Evolutionary conservation across 192 early-diverging fungal genomes (phyloP), one percentile per base, ranked within the genome.

Genomic region (Pilaira anomala): DNA sequence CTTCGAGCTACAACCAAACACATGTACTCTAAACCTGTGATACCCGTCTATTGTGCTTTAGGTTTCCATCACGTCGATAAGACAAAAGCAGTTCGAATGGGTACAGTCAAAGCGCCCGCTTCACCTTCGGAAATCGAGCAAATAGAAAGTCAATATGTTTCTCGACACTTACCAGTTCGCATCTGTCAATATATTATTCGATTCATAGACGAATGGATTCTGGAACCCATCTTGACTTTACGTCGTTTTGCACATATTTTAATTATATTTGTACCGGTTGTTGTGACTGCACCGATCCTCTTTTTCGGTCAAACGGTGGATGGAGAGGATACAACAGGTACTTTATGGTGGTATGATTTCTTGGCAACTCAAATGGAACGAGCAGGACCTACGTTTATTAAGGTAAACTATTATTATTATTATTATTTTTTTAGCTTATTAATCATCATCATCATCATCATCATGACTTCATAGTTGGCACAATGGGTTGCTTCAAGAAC

Each of bases 301-400:
- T 83, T 79, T 39, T 71, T 90, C 41, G 91, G 91, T 1, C 51
- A 54, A 33, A 53, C 71, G 19, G 45, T 72, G 3, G 61, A 70
- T 22, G 72, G 85, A 21, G 51, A 75, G 7, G 88, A 88, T 48
- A 74, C 76, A 7, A 57, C 78, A 6, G 85, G 87, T 16, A 69
- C 82, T 2, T 54, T 96, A 2, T 94, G 89, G 91, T 98, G 95
- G 93, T 91, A 95, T 71, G 67, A 78, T 26, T 76, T 91, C 14
- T 56, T 97, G 18, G 86, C 94, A 44, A 78, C 55, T 51, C 85
- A 88, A 52, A 89, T 96, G 84, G 91, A 94, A 54, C 49, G 74
- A 19, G 93, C 92, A 11, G 97, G 97, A 0, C 95, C 97, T 9
- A 93, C 97, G 9, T 98, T 97, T 76, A 93, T 96, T 60, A 98